A percentile compares a stretch with the other conserved stretches of the same genome.
These are phyloP conservation scores for Calonectria pseudoturangicola DNA, from an alignment of 2,329 filamentous ascomycete genomes.

Conservation along the genomic window DNA sequence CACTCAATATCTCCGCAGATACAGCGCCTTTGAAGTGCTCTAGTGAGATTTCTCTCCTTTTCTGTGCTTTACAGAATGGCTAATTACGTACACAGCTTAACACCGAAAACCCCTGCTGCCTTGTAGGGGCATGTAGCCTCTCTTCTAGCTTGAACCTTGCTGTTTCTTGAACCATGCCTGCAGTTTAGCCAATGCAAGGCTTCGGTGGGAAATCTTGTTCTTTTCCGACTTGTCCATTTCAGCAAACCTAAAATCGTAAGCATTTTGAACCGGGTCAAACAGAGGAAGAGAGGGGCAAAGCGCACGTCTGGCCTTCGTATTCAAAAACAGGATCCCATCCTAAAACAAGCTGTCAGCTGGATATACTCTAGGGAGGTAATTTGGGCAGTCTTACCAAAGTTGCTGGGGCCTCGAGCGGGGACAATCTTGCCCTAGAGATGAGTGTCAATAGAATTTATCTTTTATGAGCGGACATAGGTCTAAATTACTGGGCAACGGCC, in stretches of 20 bases:
- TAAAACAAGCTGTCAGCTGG: conserved; percentile 61
- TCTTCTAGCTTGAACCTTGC: conserved; percentile 31
- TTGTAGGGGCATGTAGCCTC: background rate
- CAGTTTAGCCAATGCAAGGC: conserved; percentile 89
- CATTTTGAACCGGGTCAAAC: background rate
- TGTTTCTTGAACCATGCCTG: conserved; percentile 83
- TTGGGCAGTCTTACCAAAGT: conserved; percentile 80
- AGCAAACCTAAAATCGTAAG: conserved; percentile 76
- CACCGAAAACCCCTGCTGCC: conserved; percentile 19
- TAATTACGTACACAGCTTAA: conserved; percentile 19
- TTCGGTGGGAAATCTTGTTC: conserved; percentile 95
- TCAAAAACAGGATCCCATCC: conserved; percentile 99
- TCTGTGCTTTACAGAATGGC: background rate
- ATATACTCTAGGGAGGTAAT: background rate
- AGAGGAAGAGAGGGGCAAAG: conserved; percentile 33
- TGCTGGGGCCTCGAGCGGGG: conserved; percentile 83
- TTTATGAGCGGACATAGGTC: background rate
- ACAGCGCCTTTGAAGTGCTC: conserved; percentile 86
- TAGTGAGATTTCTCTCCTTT: conserved; percentile 69
- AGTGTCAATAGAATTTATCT: conserved; percentile 28
- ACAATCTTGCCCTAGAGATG: conserved; percentile 82
- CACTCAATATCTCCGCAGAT: conserved; percentile 79
- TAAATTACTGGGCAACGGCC: conserved; percentile 84
- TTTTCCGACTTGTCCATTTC: conserved; percentile 94
- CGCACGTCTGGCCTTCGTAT: conserved; percentile 88